Percentiles rank a stretch among this genome's conserved stretches.
Evolutionary conservation across 176 grass and related monocot species (phyloP).

Genomic region (Zizania latifolia): DNA sequence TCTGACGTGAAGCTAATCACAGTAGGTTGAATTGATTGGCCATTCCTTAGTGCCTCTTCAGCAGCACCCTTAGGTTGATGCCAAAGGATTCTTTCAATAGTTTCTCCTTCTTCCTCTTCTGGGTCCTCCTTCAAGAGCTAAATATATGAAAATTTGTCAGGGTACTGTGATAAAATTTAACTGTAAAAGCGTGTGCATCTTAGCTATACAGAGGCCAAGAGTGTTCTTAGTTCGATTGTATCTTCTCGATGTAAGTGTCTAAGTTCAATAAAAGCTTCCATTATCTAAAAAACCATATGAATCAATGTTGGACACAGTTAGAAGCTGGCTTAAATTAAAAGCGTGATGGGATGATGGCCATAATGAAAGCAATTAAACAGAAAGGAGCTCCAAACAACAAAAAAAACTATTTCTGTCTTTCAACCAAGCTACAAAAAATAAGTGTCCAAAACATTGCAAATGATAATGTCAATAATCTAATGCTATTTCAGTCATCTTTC

Average conservation of each 20-base stretch:
- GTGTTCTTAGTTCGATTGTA: too few species aligned
- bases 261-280: too few species aligned
- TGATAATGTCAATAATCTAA: not conserved
- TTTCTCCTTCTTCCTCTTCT: conserved; percentile 83
- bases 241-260: too few species aligned
- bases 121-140: conserved; percentile 70
- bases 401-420: not conserved
- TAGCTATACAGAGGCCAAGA: too few species aligned
- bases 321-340: not conserved
- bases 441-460: not conserved
- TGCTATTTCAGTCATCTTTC: not conserved
- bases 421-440: not conserved
- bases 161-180: not conserved
- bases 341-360: not conserved
- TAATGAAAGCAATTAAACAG: not conserved
- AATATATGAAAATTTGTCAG: conserved; percentile 15
- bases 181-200: too few species aligned
- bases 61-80: conserved; percentile 73
- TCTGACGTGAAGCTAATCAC: conserved; percentile 53
- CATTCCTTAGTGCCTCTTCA: conserved; percentile 68
- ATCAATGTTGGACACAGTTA: not conserved
- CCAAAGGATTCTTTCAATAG: conserved; percentile 94
- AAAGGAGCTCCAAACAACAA: not conserved
- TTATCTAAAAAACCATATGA: too few species aligned
- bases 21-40: conserved; percentile 65